Evolutionary conservation across 2,329 filamentous ascomycete species (phyloP), one percentile per base, ranked within the genome.

Genomic region (Capronia coronata): DNA sequence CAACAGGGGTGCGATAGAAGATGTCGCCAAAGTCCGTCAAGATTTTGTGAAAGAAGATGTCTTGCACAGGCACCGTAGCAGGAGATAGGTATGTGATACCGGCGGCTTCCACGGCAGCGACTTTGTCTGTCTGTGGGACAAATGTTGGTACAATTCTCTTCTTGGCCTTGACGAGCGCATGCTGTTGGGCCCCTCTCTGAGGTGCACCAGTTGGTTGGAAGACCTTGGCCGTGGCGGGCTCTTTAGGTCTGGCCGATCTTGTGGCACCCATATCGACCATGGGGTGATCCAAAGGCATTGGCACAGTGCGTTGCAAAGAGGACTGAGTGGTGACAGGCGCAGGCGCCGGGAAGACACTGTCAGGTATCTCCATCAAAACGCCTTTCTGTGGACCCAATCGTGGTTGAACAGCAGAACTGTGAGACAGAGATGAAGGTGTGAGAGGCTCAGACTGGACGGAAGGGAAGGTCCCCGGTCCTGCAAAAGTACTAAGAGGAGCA

Each of bases 31-130:
- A 62, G 19, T 56, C 56, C 22, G 52, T 41, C 7, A 58, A 29
- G 5, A 66, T 47, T 42, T 64, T 57, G 48, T 66, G 52, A 49
- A 74, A 75, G 57, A 75, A 75, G 3, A 75, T 48, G 41, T 68
- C 62, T 41, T 70, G 64, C 3, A 68, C 59, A 19, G 62, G 56
- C n/a, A 71, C 48, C 23, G 63, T 65, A n/a, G 61, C 48, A 14
- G 62, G 63, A 1, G 69, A 68, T 23, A 73, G 64, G 55, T 73
- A 74, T 5, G 46, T 11, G 21, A 32, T 27, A 3, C 34, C 21
- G 18, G 11, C 23, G 7, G 23, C 35, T 16, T 41, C 19, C 9
- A 8, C 9, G 25, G 34, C 34, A 10, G 38, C 14, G n/a, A 18
- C 35, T 18, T 49, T 48, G 13, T 16, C 57, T 56, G 27, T 30